Conservation (phyloP, 306 rosid species). For the Inga oerstediana region DNA sequence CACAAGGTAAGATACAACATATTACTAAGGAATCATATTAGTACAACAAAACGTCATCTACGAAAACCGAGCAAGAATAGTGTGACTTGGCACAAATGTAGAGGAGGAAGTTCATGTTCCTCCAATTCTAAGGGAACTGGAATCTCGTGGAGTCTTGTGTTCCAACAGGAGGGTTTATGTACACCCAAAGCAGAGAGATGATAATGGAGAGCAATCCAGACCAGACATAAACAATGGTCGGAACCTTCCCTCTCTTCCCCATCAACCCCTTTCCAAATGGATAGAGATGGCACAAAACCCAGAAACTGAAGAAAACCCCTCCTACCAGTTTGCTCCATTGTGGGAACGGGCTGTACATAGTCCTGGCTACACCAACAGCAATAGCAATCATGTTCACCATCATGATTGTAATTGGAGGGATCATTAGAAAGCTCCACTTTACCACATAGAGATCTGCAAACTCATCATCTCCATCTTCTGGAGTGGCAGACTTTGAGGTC, state of each 20-base stretch:
- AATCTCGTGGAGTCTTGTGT: slow-evolving; percentile 61
- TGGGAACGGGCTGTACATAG: slow-evolving; percentile 75
- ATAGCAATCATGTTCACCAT: slow-evolving; percentile 82
- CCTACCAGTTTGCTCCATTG: slow-evolving; percentile 85
- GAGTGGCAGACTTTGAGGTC: slow-evolving; percentile 72
- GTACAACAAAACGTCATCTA: slow-evolving; percentile 26
- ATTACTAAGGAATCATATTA: neutral
- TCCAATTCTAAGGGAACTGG: slow-evolving; percentile 52
- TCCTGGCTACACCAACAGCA: slow-evolving; percentile 78
- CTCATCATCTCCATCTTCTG: slow-evolving; percentile 82
- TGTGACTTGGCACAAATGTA: neutral
- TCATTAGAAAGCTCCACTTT: slow-evolving; percentile 85
- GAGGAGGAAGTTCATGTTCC: slow-evolving; percentile 35
- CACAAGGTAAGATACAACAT: neutral
- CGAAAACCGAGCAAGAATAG: neutral
- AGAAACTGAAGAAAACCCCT: slow-evolving; percentile 87
- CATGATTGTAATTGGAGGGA: slow-evolving; percentile 86
- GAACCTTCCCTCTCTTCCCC: slow-evolving; percentile 84
- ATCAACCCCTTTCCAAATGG: slow-evolving; percentile 81
- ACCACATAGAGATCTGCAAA: slow-evolving; percentile 77
- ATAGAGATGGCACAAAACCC: slow-evolving; percentile 85
- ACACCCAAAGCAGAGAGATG: slow-evolving; percentile 84
- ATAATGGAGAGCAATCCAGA: slow-evolving; percentile 81
- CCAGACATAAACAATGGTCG: slow-evolving; percentile 84
- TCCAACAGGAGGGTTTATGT: slow-evolving; percentile 74